These are phyloP conservation scores for Stemphylium vesicarium DNA, from an alignment of 2,329 filamentous ascomycete genomes.

Conservation along the genomic window DNA sequence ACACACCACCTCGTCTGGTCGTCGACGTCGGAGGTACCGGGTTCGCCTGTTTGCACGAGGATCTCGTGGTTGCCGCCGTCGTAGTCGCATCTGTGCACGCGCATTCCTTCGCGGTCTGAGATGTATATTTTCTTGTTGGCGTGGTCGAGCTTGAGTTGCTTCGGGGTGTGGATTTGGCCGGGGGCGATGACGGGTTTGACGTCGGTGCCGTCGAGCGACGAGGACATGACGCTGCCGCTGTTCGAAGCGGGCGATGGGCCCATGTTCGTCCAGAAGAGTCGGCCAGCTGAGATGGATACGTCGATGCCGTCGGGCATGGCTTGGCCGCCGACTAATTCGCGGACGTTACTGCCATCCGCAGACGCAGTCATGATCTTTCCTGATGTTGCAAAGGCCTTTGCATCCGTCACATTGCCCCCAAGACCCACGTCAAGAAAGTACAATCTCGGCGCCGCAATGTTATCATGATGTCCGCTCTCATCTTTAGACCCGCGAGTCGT, in stretches of 20 bases:
- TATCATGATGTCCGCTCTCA: conserved; percentile 10
- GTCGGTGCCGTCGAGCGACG: conserved; percentile 59
- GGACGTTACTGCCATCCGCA: conserved; percentile 9
- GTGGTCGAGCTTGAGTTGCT: conserved; percentile 43
- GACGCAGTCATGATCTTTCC: conserved; percentile 17
- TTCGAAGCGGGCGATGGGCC: conserved; percentile 23
- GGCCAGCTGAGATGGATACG: conserved; percentile 20
- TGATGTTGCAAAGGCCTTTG: background rate
- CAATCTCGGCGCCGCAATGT: conserved; percentile 2
- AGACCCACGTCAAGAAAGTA: conserved; percentile 18
- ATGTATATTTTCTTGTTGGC: conserved; percentile 15
- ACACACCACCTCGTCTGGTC: conserved; percentile 61
- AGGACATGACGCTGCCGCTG: conserved; percentile 54
- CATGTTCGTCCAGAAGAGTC: conserved; percentile 44
- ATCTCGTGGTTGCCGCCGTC: conserved; percentile 18
- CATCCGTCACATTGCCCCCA: conserved; percentile 6
- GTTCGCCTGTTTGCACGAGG: conserved; percentile 15
- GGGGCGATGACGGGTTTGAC: conserved; percentile 52
- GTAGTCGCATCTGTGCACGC: conserved; percentile 39
- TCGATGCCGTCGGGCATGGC: conserved; percentile 44
- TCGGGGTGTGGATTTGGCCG: conserved; percentile 54
- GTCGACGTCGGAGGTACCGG: background rate
- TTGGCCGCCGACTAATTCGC: conserved; percentile 11
- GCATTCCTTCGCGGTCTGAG: conserved; percentile 54
- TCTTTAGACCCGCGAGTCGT: conserved; percentile 49